Evolutionary conservation across 2,329 filamentous ascomycete species (phyloP), one percentile per base, ranked within the genome.

Genomic region (Pseudocercospora fuligena): DNA sequence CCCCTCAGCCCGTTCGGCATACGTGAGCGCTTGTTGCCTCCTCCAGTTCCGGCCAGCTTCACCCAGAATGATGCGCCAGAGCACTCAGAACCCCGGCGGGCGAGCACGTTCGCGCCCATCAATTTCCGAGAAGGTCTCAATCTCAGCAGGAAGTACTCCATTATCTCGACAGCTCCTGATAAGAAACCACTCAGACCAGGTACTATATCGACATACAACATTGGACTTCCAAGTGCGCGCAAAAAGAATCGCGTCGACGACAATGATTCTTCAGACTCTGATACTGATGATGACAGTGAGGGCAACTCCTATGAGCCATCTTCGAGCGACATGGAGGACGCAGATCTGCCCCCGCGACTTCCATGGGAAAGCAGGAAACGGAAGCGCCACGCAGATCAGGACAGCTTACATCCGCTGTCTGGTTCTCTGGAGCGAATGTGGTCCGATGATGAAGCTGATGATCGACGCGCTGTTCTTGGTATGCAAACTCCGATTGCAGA

Each of bases 61-160:
- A 61, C 64, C 11, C 64, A 69, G 23, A 19, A 25, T 16, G 58
- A 66, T 23, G 7, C 33, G 2, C 40, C 27, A 11, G 43, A 54
- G 19, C 36, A 47, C 5, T 8, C 49, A 5, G 51, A 49, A 25
- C 59, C 66, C 40, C 73, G 76, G 31, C 78, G 81, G 29, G 62
- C 51, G 53, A 84, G 83, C 66, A 80, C 81, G 56, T 88, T 87
- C 69, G 78, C 81, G 46, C 83, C 86, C 0, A 78, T 88, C 7
- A 71, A 76, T 8, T 89, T 89, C 73, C 82, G 81, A 68, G 78
- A 79, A 40, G 82, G 80, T 60, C 73, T 87, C 63, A 78, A 78
- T 46, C 70, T 83, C 63, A 83, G 87, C 72, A 78, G 83, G 23
- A 88, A 87, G 71, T 89, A 88, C 75, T 31, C 63, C 4, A 19